Conservation (phyloP, 202 grass and related monocot species). For the Carex sylvatica region DNA sequence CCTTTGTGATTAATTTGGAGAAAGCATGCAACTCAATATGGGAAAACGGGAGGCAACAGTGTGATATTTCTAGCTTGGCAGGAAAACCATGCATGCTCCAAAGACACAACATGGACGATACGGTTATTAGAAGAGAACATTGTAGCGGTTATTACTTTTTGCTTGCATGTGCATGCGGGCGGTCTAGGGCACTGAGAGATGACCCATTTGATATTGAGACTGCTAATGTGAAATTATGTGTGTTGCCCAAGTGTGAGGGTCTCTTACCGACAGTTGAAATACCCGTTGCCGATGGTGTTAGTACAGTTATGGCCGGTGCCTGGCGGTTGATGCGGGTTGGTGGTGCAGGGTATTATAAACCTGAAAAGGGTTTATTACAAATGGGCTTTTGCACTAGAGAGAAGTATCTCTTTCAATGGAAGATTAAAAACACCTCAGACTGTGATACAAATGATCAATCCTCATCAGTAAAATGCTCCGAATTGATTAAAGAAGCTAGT, state of each 20-base stretch:
- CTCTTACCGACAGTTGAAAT: conserved; percentile 68
- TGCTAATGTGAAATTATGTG: conserved; percentile 72
- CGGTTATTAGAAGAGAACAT: conserved; percentile 40
- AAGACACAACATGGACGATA: conserved; percentile 44
- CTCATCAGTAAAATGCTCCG: conserved; percentile 24
- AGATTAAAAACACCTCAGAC: conserved; percentile 43
- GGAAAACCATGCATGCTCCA: conserved; percentile 78
- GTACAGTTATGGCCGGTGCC: conserved; percentile 43
- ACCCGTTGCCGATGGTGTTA: conserved; percentile 33
- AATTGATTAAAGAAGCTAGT: conserved; percentile 35
- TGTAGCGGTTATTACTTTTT: conserved; percentile 78
- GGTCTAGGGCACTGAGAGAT: conserved; percentile 65
- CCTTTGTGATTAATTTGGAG: conserved; percentile 73
- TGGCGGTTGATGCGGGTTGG: conserved; percentile 84
- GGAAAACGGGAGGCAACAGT: conserved; percentile 93
- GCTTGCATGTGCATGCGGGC: conserved; percentile 93
- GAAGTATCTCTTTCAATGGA: conserved; percentile 74
- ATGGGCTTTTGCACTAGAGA: conserved; percentile 72
- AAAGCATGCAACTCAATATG: conserved; percentile 74
- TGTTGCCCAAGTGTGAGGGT: conserved; percentile 80
- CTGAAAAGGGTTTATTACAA: conserved; percentile 86
- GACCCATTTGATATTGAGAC: conserved; percentile 88
- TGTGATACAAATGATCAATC: conserved; percentile 40
- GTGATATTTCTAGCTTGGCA: conserved; percentile 78
- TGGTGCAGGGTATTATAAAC: conserved; percentile 89